phyloP scores from a whole-genome alignment of 1,284 basidiomycete species.

The Marasmius sp. region DNA sequence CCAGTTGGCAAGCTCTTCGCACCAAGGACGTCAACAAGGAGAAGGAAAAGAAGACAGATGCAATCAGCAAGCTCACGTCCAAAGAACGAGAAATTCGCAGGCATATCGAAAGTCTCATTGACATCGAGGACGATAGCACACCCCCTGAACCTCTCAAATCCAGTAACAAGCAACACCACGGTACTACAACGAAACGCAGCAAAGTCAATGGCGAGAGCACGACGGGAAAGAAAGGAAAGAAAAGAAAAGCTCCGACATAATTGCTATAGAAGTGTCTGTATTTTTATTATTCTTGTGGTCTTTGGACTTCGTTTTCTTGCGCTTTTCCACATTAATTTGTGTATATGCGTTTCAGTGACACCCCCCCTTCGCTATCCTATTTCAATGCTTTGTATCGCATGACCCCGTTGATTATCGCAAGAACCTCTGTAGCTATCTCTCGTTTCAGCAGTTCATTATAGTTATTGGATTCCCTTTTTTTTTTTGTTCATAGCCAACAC shows the following conservation, averaged over 20 bases:
- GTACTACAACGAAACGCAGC: slow-evolving; percentile 34
- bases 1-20: slow-evolving; percentile 79
- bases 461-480: not conserved
- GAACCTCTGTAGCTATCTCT: slow-evolving; percentile 20
- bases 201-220: slow-evolving; percentile 40
- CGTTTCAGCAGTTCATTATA: slow-evolving; percentile 14
- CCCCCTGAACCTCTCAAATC: slow-evolving; percentile 24
- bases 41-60: slow-evolving; percentile 64
- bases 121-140: slow-evolving; percentile 43
- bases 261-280: slow-evolving; percentile 25
- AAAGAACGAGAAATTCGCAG: slow-evolving; percentile 73
- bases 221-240: slow-evolving; percentile 57
- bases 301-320: slow-evolving; percentile 15
- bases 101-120: slow-evolving; percentile 66
- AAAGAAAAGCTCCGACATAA: slow-evolving; percentile 46
- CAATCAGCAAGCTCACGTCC: slow-evolving; percentile 60
- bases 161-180: slow-evolving; percentile 46
- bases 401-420: not conserved
- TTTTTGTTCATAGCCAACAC: not conserved
- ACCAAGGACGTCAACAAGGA: slow-evolving; percentile 70
- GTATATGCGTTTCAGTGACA: not conserved
- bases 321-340: not conserved
- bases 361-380: not conserved
- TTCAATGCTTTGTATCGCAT: slow-evolving; percentile 6
- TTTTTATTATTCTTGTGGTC: slow-evolving; percentile 11